Conservation (phyloP, 129 eudicot genomes). For the Saussurea involucrata region DNA sequence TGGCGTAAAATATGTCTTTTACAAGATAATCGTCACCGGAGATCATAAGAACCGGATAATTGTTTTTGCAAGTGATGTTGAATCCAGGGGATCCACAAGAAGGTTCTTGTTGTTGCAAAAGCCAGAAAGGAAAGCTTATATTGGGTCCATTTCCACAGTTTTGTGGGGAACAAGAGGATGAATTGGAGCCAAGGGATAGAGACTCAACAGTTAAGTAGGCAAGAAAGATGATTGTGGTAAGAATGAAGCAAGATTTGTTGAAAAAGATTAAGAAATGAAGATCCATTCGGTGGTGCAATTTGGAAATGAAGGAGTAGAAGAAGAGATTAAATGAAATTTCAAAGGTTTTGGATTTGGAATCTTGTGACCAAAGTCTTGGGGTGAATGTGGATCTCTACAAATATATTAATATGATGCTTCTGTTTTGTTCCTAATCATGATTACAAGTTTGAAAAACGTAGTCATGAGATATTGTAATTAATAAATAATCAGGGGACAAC, state of each 20-base stretch:
- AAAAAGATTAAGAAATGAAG: conserved; percentile 13
- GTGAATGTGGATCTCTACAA: conserved; percentile 1
- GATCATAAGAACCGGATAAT: conserved; percentile 33
- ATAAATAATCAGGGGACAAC: background rate
- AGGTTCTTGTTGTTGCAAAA: conserved; percentile 37
- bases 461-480: conserved; percentile 4
- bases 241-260: background rate
- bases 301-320: conserved; percentile 6
- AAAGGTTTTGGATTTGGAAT: conserved; percentile 6
- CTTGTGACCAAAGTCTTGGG: conserved; percentile 27
- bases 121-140: conserved; percentile 59
- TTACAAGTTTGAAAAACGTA: conserved; percentile 24
- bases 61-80: conserved; percentile 46
- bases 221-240: conserved; percentile 16
- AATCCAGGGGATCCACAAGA: conserved; percentile 54
- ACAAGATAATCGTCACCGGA: conserved; percentile 44
- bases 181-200: conserved; percentile 21
- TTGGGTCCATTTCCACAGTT: conserved; percentile 51
- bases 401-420: conserved; percentile 17
- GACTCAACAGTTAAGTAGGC: conserved; percentile 10
- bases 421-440: conserved; percentile 24
- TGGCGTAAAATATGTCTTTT: conserved; percentile 36
- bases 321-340: background rate
- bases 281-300: no score
- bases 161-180: conserved; percentile 35